A percentile compares a stretch with the other conserved stretches of the same genome.
These are phyloP conservation scores for Geosmithia flava DNA, from an alignment of 2,329 filamentous ascomycete species.

Conservation along the genomic window DNA sequence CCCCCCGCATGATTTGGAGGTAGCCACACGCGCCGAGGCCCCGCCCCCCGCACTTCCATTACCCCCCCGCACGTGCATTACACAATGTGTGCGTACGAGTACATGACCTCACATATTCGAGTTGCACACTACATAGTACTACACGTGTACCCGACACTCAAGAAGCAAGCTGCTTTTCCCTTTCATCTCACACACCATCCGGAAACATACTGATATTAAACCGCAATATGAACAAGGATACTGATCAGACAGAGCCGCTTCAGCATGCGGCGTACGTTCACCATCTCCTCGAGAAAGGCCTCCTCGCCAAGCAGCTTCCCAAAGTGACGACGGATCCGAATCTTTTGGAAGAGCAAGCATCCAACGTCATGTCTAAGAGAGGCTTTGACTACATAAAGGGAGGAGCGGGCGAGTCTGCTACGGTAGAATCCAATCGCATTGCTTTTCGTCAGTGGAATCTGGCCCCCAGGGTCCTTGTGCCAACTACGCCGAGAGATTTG, in stretches of 20 bases:
- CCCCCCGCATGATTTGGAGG: no score
- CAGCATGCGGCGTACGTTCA: conserved; percentile 29
- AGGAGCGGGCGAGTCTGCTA: conserved; percentile 39
- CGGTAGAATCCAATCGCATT: conserved; percentile 27
- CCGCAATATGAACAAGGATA: no score
- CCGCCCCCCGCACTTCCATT: no score
- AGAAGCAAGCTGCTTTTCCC: no score
- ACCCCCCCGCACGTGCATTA: no score
- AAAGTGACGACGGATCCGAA: conserved; percentile 46
- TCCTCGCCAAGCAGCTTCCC: conserved; percentile 33
- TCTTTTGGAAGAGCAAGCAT: conserved; percentile 41
- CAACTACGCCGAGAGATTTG: conserved; percentile 25
- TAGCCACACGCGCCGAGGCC: no score
- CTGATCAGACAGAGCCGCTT: neutral
- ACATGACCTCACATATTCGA: no score
- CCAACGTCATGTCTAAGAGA: conserved; percentile 28
- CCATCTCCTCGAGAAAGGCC: conserved; percentile 38
- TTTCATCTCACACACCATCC: no score
- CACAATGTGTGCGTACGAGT: no score
- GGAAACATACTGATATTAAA: no score
- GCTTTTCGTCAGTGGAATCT: conserved; percentile 37
- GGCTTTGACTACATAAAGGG: conserved; percentile 49
- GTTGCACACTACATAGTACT: no score
- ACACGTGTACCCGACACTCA: no score
- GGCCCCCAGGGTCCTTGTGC: conserved; percentile 34